Conservation (phyloP, 257 asterid species). For the Coffea canephora region DNA sequence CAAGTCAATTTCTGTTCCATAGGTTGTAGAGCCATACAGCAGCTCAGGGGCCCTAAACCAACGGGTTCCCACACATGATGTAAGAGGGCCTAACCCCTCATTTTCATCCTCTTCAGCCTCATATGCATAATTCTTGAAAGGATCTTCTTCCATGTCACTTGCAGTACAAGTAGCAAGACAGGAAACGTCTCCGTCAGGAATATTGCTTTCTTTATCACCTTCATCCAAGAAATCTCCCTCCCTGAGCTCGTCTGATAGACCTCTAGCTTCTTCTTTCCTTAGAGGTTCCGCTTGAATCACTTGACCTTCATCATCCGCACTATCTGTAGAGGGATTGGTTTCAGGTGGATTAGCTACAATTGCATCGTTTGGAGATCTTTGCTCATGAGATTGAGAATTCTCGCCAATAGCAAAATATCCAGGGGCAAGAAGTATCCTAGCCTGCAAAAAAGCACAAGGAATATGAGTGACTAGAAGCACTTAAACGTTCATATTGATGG, state of each 20-base stretch:
- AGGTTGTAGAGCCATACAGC: conserved; percentile 81
- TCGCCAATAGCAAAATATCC: conserved; percentile 44
- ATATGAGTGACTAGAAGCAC: not conserved
- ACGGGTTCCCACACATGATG: conserved; percentile 95
- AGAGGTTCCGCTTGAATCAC: conserved; percentile 27
- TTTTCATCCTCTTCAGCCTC: conserved; percentile 58
- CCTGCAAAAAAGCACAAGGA: conserved; percentile 42
- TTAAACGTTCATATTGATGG: not conserved
- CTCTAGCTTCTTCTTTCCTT: conserved; percentile 28
- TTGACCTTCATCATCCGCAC: conserved; percentile 21
- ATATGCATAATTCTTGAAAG: conserved; percentile 45
- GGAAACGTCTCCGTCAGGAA: conserved; percentile 72
- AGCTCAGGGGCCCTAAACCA: conserved; percentile 97
- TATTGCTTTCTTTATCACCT: conserved; percentile 55
- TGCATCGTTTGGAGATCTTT: conserved; percentile 29
- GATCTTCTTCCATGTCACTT: conserved; percentile 72
- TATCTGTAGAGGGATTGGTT: conserved; percentile 25
- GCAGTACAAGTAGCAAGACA: conserved; percentile 82
- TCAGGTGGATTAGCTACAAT: conserved; percentile 32
- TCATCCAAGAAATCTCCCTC: conserved; percentile 35
- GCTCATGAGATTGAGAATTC: conserved; percentile 38
- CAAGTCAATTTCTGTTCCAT: conserved; percentile 81
- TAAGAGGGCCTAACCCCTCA: conserved; percentile 61
- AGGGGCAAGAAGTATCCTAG: conserved; percentile 79
- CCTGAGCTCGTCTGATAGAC: conserved; percentile 33